phyloP scores from a whole-genome alignment of 371 early-diverging fungal genomes.

The Syncephalastrum racemosum region DNA sequence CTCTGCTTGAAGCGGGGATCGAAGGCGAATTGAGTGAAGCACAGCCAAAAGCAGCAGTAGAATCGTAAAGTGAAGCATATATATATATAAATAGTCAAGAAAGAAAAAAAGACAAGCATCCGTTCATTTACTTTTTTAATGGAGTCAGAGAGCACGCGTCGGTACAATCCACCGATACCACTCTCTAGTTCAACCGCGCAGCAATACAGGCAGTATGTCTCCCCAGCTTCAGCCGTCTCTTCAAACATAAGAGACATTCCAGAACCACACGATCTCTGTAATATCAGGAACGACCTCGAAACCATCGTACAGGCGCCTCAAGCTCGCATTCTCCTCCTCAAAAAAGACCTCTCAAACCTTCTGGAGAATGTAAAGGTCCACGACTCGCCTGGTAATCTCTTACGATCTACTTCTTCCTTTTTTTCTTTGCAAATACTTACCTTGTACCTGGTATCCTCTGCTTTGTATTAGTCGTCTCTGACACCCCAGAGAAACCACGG shows the following conservation, averaged over 20 bases:
- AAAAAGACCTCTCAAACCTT: constrained; percentile 22
- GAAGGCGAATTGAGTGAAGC: no score
- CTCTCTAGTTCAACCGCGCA: constrained; percentile 6
- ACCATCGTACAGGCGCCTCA: constrained; percentile 23
- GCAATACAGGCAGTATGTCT: constrained; percentile 13
- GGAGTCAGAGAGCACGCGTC: constrained; percentile 29
- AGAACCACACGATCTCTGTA: constrained; percentile 29
- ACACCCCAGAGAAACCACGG: constrained; percentile 5
- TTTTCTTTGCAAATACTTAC: no score
- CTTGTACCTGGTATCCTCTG: no score
- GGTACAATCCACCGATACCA: constrained; percentile 19
- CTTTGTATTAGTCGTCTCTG: no score
- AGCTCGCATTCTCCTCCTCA: constrained; percentile 20
- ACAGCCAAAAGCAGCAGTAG: no score
- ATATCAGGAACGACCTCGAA: constrained; percentile 36
- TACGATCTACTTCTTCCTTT: no score
- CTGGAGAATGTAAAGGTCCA: constrained; percentile 17
- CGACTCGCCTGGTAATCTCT: no score
- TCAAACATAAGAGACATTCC: constrained; percentile 27
- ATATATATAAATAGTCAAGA: no score
- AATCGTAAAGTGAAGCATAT: no score
- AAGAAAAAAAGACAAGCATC: no score
- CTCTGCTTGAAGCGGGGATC: no score
- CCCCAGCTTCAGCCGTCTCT: constrained; percentile 7
- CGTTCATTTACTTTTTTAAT: constrained; percentile 3